Base-by-base conservation (phyloP, 352 stramenopile species). In the Phytopythium helicoides region DNA sequence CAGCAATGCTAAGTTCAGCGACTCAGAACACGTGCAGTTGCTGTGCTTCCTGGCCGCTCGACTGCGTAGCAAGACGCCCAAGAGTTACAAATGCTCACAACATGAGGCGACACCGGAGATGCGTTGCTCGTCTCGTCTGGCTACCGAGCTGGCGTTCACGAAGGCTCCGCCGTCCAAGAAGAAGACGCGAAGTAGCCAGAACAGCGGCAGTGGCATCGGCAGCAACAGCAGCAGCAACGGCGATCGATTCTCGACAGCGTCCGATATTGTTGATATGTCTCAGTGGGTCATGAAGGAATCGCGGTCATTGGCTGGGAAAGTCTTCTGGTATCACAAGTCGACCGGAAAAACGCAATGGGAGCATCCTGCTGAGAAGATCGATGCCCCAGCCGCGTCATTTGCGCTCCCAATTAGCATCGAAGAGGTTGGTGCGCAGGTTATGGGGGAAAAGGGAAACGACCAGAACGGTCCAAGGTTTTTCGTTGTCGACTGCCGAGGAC, bases 261-360 rank as follows among this genome's bases (percentile, higher is more conserved):
- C 63, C 3, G 66, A 73, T 55, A 54, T 60, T 16, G 77, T 91
- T 21, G 81, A 91, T 69, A 91, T 91, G 81, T 86, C 75, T 12
- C 66, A 91, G 50, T 91, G 81, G 81, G 73, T 87, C 33, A 83
- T 81, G 62, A 86, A 85, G 34, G 77, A 91, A 40, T 91, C 81
- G 33, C 68, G 69, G 15, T 89, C 77, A 28, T 80, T 87, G 22
- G 74, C 77, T 1, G 81, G 81, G 8, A 91, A 91, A 40, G 71
- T 86, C 34, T 91, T 91, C 36, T 91, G 81, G 81, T 89, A 91
- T 35, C 74, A 91, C 47, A 83, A 65, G 11, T 64, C 78, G n/a
- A 87, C 75, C 0, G 81, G 81, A 1, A 86, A 85, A 28, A 89
- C 81, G 0, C 82, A 93, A 56, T 93, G 80, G 80, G 82, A 93